Evolutionary conservation across 2,329 filamentous ascomycete genomes (phyloP), one percentile per base, ranked within the genome.

Genomic region (Aspergillus fischeri): DNA sequence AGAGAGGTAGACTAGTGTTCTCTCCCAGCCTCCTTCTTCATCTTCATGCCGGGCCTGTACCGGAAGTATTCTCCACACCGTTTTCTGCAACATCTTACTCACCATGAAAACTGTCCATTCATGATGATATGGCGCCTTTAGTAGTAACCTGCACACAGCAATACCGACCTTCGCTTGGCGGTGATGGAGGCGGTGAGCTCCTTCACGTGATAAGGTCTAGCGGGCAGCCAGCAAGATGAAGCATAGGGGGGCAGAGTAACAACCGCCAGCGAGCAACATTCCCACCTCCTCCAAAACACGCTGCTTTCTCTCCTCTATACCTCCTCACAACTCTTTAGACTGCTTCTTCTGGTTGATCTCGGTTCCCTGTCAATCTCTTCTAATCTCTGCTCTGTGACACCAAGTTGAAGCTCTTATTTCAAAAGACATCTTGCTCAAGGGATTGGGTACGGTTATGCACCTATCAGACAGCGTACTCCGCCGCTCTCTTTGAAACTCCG

Each of bases 401-500:
- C 35, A 49, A 41, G 55, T 50, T 53, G 42, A 20, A 24, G 28
- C 52, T 45, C 48, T 50, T 32, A 7, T 53, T 52, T 42, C 47
- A 32, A 54, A 49, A 42, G 44, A 49, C 35, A 53, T 52, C 49
- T 41, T 56, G 42, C 29, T 57, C 60, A 59, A 62, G 57, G 59
- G 58, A 66, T 55, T 59, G 64, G 68, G 67, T 63, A 70, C 69
- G 67, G 56, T 67, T 62, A 61, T 67, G 60, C 60, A 52, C 50
- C 57, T 69, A 63, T 65, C 64, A 62, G 63, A 64, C 65, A 67
- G 65, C 63, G 59, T 68, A 65, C 68, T 72, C 64, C 69, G 68
- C 70, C 69, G 68, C 66, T 70, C 68, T 65, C 65, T 63, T 65
- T 67, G 64, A 67, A 63, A 29, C 28, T 67, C 59, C 61, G 60